phyloP scores from a whole-genome alignment of 1,284 basidiomycete species.

The Cutaneotrichosporon sp. region DNA sequence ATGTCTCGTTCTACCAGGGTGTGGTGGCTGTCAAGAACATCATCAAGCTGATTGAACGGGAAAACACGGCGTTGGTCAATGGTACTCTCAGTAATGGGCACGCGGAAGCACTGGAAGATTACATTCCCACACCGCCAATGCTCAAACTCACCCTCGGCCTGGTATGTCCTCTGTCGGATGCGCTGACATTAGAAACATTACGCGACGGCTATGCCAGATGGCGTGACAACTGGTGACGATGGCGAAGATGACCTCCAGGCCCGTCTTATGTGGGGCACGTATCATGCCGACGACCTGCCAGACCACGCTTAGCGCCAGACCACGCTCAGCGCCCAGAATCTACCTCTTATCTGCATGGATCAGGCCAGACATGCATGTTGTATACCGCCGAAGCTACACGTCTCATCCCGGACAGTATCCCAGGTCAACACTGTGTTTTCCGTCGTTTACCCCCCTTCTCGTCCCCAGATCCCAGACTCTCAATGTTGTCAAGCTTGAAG shows the following conservation, averaged over 20 bases:
- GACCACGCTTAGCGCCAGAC: constrained; percentile 23
- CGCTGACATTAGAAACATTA: constrained; percentile 40
- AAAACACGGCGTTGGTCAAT: background rate
- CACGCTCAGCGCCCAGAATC: background rate
- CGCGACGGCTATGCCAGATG: constrained; percentile 57
- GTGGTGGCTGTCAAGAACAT: constrained; percentile 53
- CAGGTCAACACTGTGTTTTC: no score
- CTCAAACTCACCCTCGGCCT: constrained; percentile 72
- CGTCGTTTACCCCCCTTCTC: no score
- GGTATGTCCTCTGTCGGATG: background rate
- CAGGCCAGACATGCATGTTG: no score
- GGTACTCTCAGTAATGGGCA: background rate
- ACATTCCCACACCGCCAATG: constrained; percentile 60
- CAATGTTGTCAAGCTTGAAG: no score
- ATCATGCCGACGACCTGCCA: constrained; percentile 12
- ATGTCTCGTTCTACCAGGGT: constrained; percentile 66
- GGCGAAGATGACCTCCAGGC: constrained; percentile 58
- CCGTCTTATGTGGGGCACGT: constrained; percentile 54
- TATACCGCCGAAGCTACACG: no score
- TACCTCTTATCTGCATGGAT: no score
- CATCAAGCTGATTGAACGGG: constrained; percentile 40
- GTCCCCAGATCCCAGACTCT: no score
- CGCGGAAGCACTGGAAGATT: constrained; percentile 56
- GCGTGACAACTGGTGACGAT: constrained; percentile 56
- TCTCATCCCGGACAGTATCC: no score